Evolutionary conservation across 2,329 filamentous ascomycete genomes (phyloP).

Genomic region (Penicillium sp.): DNA sequence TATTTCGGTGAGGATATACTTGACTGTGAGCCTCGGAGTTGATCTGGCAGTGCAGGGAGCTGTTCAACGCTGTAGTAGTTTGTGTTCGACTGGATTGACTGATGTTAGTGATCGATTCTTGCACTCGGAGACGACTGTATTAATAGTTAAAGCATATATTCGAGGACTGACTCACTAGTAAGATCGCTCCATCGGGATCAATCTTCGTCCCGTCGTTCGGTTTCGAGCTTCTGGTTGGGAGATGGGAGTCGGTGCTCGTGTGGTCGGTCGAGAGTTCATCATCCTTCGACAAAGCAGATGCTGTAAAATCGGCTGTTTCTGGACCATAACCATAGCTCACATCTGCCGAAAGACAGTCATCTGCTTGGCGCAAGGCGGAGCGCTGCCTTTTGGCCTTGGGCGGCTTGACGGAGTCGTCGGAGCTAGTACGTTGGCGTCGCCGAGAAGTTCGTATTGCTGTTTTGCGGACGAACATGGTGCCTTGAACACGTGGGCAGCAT

Average conservation of each 20-base stretch:
- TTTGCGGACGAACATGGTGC: slow-evolving; percentile 42
- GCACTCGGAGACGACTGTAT: slow-evolving; percentile 11
- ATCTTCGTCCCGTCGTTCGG: slow-evolving; percentile 35
- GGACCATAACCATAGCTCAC: slow-evolving; percentile 18
- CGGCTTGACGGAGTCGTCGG: slow-evolving; percentile 46
- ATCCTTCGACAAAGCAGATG: slow-evolving; percentile 13
- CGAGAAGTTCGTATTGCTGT: slow-evolving; percentile 36
- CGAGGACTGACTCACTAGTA: slow-evolving; percentile 33
- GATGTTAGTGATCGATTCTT: not conserved
- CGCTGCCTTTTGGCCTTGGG: slow-evolving; percentile 49
- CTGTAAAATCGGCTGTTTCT: slow-evolving; percentile 17
- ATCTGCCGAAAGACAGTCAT: slow-evolving; percentile 27
- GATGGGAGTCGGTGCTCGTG: slow-evolving; percentile 26
- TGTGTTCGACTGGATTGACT: slow-evolving; percentile 69
- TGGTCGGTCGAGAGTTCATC: slow-evolving; percentile 18
- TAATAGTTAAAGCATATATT: slow-evolving; percentile 2
- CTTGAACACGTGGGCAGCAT: too few relatives aligned
- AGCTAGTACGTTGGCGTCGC: slow-evolving; percentile 42
- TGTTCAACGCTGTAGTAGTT: slow-evolving; percentile 82
- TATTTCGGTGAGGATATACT: slow-evolving; percentile 47
- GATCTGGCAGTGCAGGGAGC: slow-evolving; percentile 75
- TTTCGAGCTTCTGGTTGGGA: slow-evolving; percentile 40
- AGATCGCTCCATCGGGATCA: slow-evolving; percentile 33
- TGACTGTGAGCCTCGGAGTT: slow-evolving; percentile 63
- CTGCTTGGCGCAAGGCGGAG: slow-evolving; percentile 41